Evolutionary conservation across 2,329 filamentous ascomycete genomes (phyloP).

Genomic region (Epichloe brachyelytri): DNA sequence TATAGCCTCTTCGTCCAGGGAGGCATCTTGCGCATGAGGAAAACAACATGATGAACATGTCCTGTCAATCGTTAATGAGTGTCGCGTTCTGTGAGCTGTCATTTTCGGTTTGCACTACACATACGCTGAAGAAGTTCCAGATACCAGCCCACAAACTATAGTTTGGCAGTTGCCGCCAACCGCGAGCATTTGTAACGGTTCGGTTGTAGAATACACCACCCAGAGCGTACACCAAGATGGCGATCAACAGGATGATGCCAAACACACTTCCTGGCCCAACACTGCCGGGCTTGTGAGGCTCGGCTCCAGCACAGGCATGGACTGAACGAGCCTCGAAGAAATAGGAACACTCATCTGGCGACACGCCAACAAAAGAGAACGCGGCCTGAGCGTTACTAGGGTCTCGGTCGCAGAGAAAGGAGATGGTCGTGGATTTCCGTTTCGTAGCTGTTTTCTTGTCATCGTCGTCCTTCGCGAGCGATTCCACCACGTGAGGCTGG

Average conservation of each 20-base stretch:
- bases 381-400: conserved; percentile 53
- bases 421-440: conserved; percentile 75
- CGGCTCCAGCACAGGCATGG: conserved; percentile 60
- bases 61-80: conserved; percentile 25
- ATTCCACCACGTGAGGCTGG: conserved; percentile 8
- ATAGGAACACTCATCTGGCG: conserved; percentile 86
- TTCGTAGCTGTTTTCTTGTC: conserved; percentile 17
- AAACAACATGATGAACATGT: conserved; percentile 53
- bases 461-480: conserved; percentile 20
- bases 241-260: conserved; percentile 65
- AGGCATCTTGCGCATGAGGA: conserved; percentile 57
- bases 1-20: conserved; percentile 54
- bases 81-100: conserved; percentile 16
- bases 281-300: conserved; percentile 60
- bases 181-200: conserved; percentile 84
- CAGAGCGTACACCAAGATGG: conserved; percentile 76
- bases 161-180: conserved; percentile 92
- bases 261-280: conserved; percentile 67
- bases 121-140: conserved; percentile 63
- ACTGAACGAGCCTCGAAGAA: conserved; percentile 85
- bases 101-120: conserved; percentile 21
- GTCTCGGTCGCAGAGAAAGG: conserved; percentile 84
- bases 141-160: conserved; percentile 87
- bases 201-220: conserved; percentile 94
- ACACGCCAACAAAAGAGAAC: conserved; percentile 69